Base-by-base conservation (phyloP, 805 yeast species). In the Candida railenensis region DNA sequence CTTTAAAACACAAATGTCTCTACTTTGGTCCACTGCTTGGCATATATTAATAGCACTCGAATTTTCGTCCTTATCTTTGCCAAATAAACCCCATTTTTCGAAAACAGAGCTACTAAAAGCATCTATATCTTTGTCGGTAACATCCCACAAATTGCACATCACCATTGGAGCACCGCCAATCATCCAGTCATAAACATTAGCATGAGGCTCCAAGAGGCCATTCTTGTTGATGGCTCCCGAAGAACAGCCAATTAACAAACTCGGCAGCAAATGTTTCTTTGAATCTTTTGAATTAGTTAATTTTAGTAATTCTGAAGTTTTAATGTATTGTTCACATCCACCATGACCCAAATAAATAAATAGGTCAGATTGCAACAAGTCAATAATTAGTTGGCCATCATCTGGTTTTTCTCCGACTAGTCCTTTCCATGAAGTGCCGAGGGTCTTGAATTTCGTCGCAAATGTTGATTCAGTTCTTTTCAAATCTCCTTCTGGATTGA, bases 71-170 rank as follows among this genome's bases (percentile, higher is more conserved):
- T 53, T 52, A 5, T 14, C 37, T 16, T 15, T 15, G 19, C 5
- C 37, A 39, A 76, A 59, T 12, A 88, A 59, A 0, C 94, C 94
- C 84, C 94, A 85, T 49, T 73, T 70, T 2, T 75, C 74, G 53
- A 94, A 76, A 34, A 88, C 61, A 2, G 78, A 69, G 8, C 75
- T 49, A 20, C 89, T 85, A 54, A 91, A 89, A 54, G 74, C 76
- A 63, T 94, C 98, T 43, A 89, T 88, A 62, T 94, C 99, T 53
- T 87, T 90, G 64, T 94, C 98, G 0, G 98, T 94, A 3, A 94
- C 97, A 63, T 90, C 97, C 99, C 99, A 94, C 47, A 94, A 65
- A 56, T 89, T 89, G 0, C 89, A 97, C 33, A 94, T 67, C 1
- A 89, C 76, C 82, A 87, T 76, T 0, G 96, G 94, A 41, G 89